Conservation (phyloP, 768 basidiomycete species). For the Mycena maculata region DNA sequence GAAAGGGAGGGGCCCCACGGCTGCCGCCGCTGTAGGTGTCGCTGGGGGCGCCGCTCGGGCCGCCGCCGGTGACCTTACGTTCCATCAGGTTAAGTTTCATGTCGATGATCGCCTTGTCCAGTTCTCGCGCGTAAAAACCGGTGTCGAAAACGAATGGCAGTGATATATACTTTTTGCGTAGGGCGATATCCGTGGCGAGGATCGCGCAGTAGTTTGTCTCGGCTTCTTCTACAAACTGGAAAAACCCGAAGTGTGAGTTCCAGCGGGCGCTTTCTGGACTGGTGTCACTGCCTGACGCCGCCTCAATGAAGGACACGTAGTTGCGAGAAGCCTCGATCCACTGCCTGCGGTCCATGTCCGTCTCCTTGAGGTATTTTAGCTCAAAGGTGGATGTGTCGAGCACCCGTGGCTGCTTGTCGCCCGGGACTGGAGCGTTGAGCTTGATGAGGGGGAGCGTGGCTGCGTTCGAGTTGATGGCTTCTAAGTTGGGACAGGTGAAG, state of each 20-base stretch:
- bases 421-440: not conserved
- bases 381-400: conserved; percentile 1
- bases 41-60: too few species aligned
- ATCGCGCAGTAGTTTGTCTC: conserved; percentile 1
- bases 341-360: not conserved
- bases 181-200: not conserved
- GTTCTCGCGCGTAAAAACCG: not conserved
- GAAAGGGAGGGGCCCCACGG: conserved; percentile 12
- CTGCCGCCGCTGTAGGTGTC: not conserved
- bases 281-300: too few species aligned
- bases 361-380: not conserved
- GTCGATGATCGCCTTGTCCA: not conserved
- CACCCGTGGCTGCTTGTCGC: not conserved
- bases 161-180: not conserved
- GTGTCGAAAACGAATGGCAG: not conserved
- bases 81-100: not conserved
- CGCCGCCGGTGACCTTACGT: not conserved
- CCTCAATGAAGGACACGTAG: not conserved
- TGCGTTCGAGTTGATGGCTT: not conserved
- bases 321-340: not conserved
- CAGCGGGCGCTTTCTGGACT: too few species aligned
- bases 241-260: conserved; percentile 1
- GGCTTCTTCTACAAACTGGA: not conserved
- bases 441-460: not conserved
- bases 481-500: conserved; percentile 15